These are phyloP conservation scores for Penicillium tannophilum DNA, from an alignment of 495 filamentous ascomycete genomes.

Conservation along the genomic window DNA sequence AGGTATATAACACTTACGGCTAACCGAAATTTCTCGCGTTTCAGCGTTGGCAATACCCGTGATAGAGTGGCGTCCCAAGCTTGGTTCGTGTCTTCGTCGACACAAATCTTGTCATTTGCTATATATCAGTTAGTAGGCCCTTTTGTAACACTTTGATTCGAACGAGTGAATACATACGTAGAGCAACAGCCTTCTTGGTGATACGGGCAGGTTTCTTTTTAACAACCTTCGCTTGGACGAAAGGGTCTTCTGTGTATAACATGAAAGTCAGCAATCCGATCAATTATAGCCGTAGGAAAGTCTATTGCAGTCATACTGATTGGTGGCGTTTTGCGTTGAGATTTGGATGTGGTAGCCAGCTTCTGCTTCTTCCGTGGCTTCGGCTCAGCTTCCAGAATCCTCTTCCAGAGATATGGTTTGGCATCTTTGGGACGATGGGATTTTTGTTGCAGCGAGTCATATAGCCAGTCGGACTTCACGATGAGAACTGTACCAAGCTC, in stretches of 20 bases:
- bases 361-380: slow-evolving; percentile 16
- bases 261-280: background rate
- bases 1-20: slow-evolving; percentile 27
- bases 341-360: background rate
- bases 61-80: slow-evolving; percentile 16
- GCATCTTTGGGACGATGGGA: slow-evolving; percentile 38
- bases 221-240: background rate
- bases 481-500: slow-evolving; percentile 46
- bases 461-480: slow-evolving; percentile 64
- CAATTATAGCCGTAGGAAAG: background rate
- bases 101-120: slow-evolving; percentile 8
- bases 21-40: slow-evolving; percentile 28
- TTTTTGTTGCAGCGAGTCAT: slow-evolving; percentile 48
- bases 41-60: background rate
- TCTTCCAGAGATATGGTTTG: slow-evolving; percentile 47
- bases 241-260: slow-evolving; percentile 10
- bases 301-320: background rate
- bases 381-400: slow-evolving; percentile 31
- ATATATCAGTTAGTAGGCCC: background rate
- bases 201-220: background rate
- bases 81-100: slow-evolving; percentile 7
- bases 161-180: background rate
- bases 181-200: background rate
- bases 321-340: background rate
- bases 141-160: too few relatives aligned